A percentile compares a stretch with the other conserved stretches of the same genome.
phyloP scores from a whole-genome alignment of 2,329 filamentous ascomycete species.

The Geosmithia flava region DNA sequence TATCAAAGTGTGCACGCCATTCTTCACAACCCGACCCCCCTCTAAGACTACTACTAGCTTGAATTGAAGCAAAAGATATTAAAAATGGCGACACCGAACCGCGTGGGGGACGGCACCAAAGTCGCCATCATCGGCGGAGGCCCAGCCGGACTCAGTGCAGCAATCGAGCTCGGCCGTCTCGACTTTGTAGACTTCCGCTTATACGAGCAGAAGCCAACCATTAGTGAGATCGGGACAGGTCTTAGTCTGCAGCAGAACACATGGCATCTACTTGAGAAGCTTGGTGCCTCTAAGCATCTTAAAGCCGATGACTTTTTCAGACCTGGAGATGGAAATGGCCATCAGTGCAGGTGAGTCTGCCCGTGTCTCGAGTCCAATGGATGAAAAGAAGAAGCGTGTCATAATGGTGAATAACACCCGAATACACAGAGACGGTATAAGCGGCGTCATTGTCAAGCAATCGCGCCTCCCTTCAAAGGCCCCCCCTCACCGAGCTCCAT shows the following conservation, averaged over 20 bases:
- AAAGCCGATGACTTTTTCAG: slow-evolving; percentile 15
- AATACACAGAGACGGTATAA: slow-evolving; percentile 14
- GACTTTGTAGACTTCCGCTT: slow-evolving; percentile 16
- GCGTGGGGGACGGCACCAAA: slow-evolving; percentile 2
- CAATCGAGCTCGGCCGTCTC: slow-evolving; percentile 16
- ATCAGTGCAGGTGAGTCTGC: slow-evolving; percentile 13
- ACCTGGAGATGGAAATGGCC: slow-evolving; percentile 9
- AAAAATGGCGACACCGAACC: neutral
- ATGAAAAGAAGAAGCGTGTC: neutral
- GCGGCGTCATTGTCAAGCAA: slow-evolving; percentile 13
- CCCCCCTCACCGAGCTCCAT: slow-evolving; percentile 12
- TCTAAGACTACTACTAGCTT: neutral
- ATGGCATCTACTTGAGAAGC: slow-evolving; percentile 19
- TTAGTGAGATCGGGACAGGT: slow-evolving; percentile 22
- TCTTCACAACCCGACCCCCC: no score
- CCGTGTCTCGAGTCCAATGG: no score
- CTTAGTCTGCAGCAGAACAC: slow-evolving; percentile 21
- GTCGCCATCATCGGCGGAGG: slow-evolving; percentile 16
- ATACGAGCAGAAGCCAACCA: slow-evolving; percentile 20
- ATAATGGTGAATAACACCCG: neutral
- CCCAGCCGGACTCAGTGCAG: slow-evolving; percentile 14
- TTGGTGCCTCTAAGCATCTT: slow-evolving; percentile 17
- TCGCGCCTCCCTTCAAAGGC: slow-evolving; percentile 9
- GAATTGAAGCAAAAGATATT: neutral
- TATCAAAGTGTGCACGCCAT: no score